phyloP scores from a whole-genome alignment of 1,284 basidiomycete genomes.

The Sanghuangporus baumii region DNA sequence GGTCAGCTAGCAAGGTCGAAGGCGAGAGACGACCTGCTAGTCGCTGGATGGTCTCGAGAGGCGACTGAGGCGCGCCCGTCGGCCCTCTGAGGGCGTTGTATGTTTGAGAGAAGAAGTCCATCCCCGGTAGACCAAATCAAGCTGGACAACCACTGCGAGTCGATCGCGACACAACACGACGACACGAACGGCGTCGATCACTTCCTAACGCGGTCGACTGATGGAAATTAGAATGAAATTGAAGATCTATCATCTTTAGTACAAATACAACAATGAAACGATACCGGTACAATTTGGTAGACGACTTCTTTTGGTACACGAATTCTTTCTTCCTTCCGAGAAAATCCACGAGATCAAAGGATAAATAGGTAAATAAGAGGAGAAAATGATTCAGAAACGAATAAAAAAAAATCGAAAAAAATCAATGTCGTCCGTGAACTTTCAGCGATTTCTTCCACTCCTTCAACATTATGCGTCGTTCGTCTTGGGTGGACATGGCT shows the following conservation, averaged over 20 bases:
- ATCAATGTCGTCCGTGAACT: background rate
- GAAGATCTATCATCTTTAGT: background rate
- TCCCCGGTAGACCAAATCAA: slow-evolving; percentile 25
- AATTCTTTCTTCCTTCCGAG: background rate
- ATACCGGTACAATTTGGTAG: background rate
- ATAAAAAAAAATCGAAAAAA: background rate
- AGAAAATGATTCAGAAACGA: background rate
- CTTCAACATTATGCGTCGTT: slow-evolving; percentile 27
- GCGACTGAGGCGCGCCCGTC: slow-evolving; percentile 73
- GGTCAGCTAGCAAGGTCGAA: slow-evolving; percentile 80
- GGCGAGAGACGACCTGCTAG: slow-evolving; percentile 88
- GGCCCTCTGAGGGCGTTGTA: slow-evolving; percentile 77
- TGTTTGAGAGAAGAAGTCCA: slow-evolving; percentile 80
- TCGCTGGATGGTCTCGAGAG: slow-evolving; percentile 79
- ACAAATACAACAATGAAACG: background rate
- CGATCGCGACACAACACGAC: background rate
- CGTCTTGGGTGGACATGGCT: slow-evolving; percentile 38
- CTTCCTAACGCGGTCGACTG: background rate
- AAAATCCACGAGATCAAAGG: background rate
- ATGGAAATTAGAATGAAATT: background rate
- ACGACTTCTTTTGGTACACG: background rate
- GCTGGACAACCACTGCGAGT: background rate
- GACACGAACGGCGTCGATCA: background rate
- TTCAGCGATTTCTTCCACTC: slow-evolving; percentile 6
- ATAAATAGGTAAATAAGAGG: background rate